Evolutionary conservation across 1,284 basidiomycete genomes (phyloP), one percentile per base, ranked within the genome.

Genomic region (Rhodofomes roseus): DNA sequence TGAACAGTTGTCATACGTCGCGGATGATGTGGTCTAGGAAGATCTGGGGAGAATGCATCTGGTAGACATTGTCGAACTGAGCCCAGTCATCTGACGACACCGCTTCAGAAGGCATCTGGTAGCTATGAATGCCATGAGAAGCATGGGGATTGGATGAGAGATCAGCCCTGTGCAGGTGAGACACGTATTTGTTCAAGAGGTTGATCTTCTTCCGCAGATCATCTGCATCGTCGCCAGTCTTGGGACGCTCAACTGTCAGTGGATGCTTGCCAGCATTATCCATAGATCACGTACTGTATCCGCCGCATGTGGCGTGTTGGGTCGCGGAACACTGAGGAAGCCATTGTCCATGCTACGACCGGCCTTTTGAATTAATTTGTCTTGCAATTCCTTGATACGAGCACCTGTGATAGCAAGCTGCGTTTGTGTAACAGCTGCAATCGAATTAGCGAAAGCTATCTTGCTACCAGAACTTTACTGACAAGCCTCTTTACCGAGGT

Each of bases 1-100:
- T 52, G 50, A 34, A 40, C 4, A 16, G 2, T 27, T 14, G 3
- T 44, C 62, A 60, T 54, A 73, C 71, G 58, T 73, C 71, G 58
- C 71, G 87, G 16, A 90, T 88, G 18, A 83, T 79, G 70, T 89
- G 91, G 69, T 90, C 90, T 76, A 95, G 81, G 69, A 89, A 89
- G 50, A 97, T 81, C 55, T 88, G 90, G 0, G 95, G 95, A 62
- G 86, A 90, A 75, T 98, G 95, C 11, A 96, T 81, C 68, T 97
- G 91, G 70, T 95, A 92, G 22, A 96, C 94, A 66, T 96, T 93
- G 71, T 93, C 88, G 73, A 97, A 96, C 65, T 88, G 84, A 1
- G 83, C 83, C 84, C 91, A 91, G 68, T 95, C 92, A 27, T 85
- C 77, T 25, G 86, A 75, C 62, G 85, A 80, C 60, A 87, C 80